Conservation (phyloP, 2,329 filamentous ascomycete genomes). For the Ceratocystis harringtonii region DNA sequence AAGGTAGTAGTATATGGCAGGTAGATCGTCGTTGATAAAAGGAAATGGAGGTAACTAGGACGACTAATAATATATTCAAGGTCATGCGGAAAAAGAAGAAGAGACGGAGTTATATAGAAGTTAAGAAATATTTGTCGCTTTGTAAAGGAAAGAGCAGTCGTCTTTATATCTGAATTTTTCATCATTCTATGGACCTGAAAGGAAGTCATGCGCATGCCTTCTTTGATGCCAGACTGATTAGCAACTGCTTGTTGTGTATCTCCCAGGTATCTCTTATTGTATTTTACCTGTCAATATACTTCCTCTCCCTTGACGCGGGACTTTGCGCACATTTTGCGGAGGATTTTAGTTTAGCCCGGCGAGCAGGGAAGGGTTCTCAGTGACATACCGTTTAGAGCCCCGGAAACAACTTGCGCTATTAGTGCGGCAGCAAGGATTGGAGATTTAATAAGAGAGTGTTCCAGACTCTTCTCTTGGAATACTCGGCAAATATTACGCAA, state of each 20-base stretch:
- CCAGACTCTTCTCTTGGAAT: background rate
- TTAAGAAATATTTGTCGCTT: background rate
- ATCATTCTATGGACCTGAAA: background rate
- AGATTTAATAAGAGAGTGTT: background rate
- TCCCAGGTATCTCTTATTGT: background rate
- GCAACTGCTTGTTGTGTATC: background rate
- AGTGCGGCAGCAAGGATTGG: background rate
- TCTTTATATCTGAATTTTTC: slow-evolving; percentile 4
- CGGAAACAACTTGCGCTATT: background rate
- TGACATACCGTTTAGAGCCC: slow-evolving; percentile 6
- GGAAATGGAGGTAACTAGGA: background rate
- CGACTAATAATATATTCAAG: background rate
- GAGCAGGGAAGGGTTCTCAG: background rate
- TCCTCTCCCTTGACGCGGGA: background rate
- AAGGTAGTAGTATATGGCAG: no score
- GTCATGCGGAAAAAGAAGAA: background rate
- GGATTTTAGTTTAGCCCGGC: background rate
- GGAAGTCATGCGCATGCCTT: background rate
- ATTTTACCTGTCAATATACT: background rate
- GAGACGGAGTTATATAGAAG: background rate
- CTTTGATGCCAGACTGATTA: background rate
- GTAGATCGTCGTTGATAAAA: no score
- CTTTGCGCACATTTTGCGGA: slow-evolving; percentile 11
- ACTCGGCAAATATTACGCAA: background rate
- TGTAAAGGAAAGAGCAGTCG: background rate